phyloP scores from a whole-genome alignment of 2,329 filamentous ascomycete species.

The Cercospora sesami region DNA sequence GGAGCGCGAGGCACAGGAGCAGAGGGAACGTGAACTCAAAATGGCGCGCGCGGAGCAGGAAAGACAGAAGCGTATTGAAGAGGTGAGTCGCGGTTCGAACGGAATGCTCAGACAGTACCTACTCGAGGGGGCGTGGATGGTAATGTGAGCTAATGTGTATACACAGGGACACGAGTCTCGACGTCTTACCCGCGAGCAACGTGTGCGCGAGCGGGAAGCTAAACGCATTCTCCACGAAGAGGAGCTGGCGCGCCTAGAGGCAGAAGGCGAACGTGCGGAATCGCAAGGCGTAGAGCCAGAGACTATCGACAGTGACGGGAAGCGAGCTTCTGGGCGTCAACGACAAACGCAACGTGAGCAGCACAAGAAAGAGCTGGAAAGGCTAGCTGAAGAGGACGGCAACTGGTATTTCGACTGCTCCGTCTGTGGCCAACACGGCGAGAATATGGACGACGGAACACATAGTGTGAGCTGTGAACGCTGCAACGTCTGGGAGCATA shows the following conservation, averaged over 20 bases:
- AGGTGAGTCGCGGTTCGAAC: constrained; percentile 43
- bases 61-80: constrained; percentile 64
- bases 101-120: background rate
- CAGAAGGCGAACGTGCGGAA: constrained; percentile 42
- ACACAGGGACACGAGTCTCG: constrained; percentile 70
- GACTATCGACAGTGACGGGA: constrained; percentile 51
- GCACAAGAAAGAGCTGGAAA: constrained; percentile 72
- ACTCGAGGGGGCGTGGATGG: constrained; percentile 9
- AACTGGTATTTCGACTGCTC: constrained; percentile 93
- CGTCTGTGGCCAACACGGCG: constrained; percentile 82
- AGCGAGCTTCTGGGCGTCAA: constrained; percentile 72
- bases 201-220: constrained; percentile 79
- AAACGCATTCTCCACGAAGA: constrained; percentile 82
- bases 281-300: constrained; percentile 52
- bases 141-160: constrained; percentile 29
- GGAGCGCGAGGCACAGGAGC: constrained; percentile 68
- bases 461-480: constrained; percentile 92
- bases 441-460: constrained; percentile 85
- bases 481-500: constrained; percentile 97
- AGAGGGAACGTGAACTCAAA: constrained; percentile 62
- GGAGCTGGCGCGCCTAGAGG: constrained; percentile 75
- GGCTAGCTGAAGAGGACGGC: constrained; percentile 69
- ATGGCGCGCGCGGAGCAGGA: constrained; percentile 62
- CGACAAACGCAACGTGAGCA: constrained; percentile 80
- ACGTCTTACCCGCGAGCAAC: constrained; percentile 79